Base-by-base conservation (phyloP, 306 rosid genomes). In the Begonia peltatifolia region DNA sequence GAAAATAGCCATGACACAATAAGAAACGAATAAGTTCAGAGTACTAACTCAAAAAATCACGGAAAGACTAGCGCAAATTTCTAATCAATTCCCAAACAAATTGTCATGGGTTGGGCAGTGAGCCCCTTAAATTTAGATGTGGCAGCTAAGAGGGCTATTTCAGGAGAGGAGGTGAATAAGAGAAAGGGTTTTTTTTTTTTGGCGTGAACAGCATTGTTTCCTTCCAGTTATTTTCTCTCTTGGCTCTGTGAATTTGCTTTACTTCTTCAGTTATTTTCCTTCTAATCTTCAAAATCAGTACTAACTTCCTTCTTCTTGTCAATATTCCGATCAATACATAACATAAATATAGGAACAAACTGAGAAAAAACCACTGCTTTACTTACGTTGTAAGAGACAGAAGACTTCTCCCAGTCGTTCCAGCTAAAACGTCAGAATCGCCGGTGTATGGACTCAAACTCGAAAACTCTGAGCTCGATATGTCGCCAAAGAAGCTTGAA, bases 361-460 rank as follows among this genome's bases (percentile, higher is more conserved):
- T 49, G 16, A 12, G 14, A 57, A 25, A 6, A 23, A 9, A 10
- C 16, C 25, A 17, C 11, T 14, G 17, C 16, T 8, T 42, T 38
- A 67, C 75, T 65, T 17, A 83, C 90, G 65, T 59, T 23, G 83
- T 50, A 51, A 70, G 16, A 12, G 93, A 73, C 30, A 79, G 60
- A 38, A 82, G 75, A 51, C 80, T 71, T 59, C 95, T 74, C 42
- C 71, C 14, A 12, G 76, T 46, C 16, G 52, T 58, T 52, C 59
- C 74, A 63, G 60, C 10, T 7, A 69, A 25, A 15, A 16, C 74
- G 12, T 18, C 56, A 14, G 42, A 9, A 22, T 61, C 14, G 6
- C 9, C 36, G 3, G 53, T 52, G 35, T 41, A 52, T 3, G 52
- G 43, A 13, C 55, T 46, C 53, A 50, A 49, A 20, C 36, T 59